These are phyloP conservation scores for Pinus albicaulis DNA, from an alignment of 75 land plant species.

Conservation along the genomic window DNA sequence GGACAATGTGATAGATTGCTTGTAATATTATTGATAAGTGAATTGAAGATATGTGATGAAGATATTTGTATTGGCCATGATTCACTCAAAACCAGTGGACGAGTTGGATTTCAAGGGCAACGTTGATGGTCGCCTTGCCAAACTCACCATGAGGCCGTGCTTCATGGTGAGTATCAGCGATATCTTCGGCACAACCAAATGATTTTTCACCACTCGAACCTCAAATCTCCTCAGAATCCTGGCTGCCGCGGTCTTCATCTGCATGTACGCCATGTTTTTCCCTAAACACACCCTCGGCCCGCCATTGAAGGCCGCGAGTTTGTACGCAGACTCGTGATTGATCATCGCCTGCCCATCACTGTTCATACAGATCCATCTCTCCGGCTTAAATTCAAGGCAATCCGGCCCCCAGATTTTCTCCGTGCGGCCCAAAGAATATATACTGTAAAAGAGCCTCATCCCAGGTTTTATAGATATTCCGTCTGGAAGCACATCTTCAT, in stretches of 20 bases:
- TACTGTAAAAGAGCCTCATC: constrained; percentile 47
- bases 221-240: constrained; percentile 44
- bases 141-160: not conserved
- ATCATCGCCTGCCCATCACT: constrained; percentile 25
- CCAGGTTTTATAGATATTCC: constrained; percentile 65
- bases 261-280: constrained; percentile 79
- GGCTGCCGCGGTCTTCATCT: constrained; percentile 71
- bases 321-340: constrained; percentile 40
- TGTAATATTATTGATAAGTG: no score
- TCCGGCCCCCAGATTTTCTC: constrained; percentile 65
- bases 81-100: no score
- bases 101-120: no score
- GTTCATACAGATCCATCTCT: constrained; percentile 39
- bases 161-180: constrained; percentile 37
- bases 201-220: constrained; percentile 44
- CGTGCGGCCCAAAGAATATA: constrained; percentile 65
- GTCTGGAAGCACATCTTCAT: constrained; percentile 63
- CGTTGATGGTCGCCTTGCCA: not conserved
- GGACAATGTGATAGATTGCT: no score
- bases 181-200: constrained; percentile 71
- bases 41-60: no score
- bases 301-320: constrained; percentile 70
- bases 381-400: constrained; percentile 65
- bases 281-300: constrained; percentile 93
- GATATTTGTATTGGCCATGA: no score